Evolutionary conservation across 306 rosid species (phyloP), one percentile per base, ranked within the genome.

Genomic region (Pterocarpus santalinus): DNA sequence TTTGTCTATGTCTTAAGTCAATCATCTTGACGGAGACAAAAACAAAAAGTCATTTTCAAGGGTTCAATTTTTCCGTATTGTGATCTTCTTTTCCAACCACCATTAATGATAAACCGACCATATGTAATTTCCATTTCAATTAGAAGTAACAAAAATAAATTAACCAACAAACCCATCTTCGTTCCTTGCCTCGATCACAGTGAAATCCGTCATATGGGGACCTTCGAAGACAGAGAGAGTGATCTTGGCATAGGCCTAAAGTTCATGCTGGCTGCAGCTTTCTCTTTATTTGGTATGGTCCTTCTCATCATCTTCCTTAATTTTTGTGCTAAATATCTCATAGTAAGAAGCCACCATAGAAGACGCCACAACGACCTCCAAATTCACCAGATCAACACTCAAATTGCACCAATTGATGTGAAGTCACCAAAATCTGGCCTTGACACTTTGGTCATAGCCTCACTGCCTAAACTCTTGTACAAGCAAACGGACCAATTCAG

Each of bases 381-480:
- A 9, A 47, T 43, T 39, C 15, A 69, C 4, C 72, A 77, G 1
- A 49, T 58, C 39, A 56, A 32, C n/a, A 2, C 66, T 63, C 84
- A 78, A 43, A 47, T 84, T 30, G 72, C 73, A 47, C 82, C 84
- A 1, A 7, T 63, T 56, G 88, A 74, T 53, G 49, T 28, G 28
- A 78, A 68, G 77, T 7, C 66, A 5, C 78, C 65, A 36, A 71
- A 80, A 39, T 61, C 70, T 36, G 94, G 91, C 13, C 82, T 90
- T 12, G 81, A 86, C 51, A 71, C 91, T 8, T 41, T 46, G 2
- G 73, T 78, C 65, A 67, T 88, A 66, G 89, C 84, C 10, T 86
- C 90, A 8, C 16, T 90, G 28, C 94, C 94, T 13, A 80, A 81
- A 16, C 61, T 88, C 34, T 65, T 70, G 32, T 84, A 74, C 88